Conservation (phyloP, 2,329 filamentous ascomycete species). For the Calonectria crousiana region DNA sequence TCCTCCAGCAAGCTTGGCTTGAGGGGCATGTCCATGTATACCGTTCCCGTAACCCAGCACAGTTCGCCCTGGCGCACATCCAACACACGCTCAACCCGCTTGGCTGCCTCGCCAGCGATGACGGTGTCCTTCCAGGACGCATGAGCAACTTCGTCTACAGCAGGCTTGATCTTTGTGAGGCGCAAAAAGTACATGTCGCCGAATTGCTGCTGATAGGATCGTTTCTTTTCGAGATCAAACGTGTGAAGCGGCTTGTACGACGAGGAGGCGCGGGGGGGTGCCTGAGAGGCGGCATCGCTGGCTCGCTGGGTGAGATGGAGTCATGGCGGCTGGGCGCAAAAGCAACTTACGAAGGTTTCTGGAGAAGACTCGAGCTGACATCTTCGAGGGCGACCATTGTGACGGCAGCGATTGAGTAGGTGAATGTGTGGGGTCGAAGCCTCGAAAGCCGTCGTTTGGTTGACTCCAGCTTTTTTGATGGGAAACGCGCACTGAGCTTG, state of each 20-base stretch:
- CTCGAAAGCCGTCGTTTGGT: constrained; percentile 11
- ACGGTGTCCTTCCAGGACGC: constrained; percentile 83
- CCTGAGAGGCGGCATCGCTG: constrained; percentile 51
- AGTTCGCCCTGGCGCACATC: constrained; percentile 96
- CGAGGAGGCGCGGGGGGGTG: constrained; percentile 65
- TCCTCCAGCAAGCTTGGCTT: constrained; percentile 98
- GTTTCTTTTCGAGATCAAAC: constrained; percentile 77
- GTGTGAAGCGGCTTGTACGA: constrained; percentile 81
- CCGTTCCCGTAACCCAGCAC: constrained; percentile 94
- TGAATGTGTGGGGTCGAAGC: constrained; percentile 9
- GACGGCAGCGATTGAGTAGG: constrained; percentile 1
- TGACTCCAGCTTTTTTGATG: constrained; percentile 8
- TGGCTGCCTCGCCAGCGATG: constrained; percentile 81
- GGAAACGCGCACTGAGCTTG: constrained; percentile 38
- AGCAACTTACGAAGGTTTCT: constrained; percentile 48
- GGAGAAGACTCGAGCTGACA: constrained; percentile 48
- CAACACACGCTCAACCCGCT: constrained; percentile 86
- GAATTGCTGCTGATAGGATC: constrained; percentile 93
- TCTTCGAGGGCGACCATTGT: constrained; percentile 52
- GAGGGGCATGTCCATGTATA: constrained; percentile 96
- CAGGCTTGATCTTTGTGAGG: constrained; percentile 86
- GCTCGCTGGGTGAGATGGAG: constrained; percentile 10
- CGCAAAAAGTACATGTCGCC: constrained; percentile 98
- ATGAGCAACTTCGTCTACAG: constrained; percentile 79
- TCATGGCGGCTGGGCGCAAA: not conserved